Base-by-base conservation (phyloP, 2,329 filamentous ascomycete species). In the Cladosporium colombiae region DNA sequence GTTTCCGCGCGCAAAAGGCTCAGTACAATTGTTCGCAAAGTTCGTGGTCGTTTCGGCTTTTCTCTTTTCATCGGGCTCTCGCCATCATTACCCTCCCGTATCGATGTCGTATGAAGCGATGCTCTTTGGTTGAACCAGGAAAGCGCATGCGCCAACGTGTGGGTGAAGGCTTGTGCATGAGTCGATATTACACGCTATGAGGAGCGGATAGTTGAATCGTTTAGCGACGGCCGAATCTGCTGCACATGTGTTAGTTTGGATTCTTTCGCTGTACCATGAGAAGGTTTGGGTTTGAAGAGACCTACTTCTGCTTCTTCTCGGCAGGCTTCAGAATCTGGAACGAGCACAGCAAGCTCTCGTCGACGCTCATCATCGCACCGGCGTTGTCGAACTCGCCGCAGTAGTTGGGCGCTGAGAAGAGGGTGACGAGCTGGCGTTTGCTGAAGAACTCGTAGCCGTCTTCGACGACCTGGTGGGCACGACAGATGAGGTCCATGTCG, bases 271-370 rank as follows among this genome's bases (percentile, higher is more conserved):
- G 83, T 86, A n/a, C n/a, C n/a, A n/a, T n/a, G n/a, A n/a, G n/a
- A n/a, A n/a, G n/a, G n/a, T n/a, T n/a, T n/a, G n/a, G n/a, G n/a
- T n/a, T n/a, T n/a, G n/a, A n/a, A 80, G 87, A 63, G 61, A 86
- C 83, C 85, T 86, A 98, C 93, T 98, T 98, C 92, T 97, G 94
- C 90, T 99, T 99, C 90, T 99, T 99, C 88, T 99, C 95, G 81
- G 95, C 95, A 77, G 95, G 95, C 86, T 98, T 99, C 84, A 99
- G 86, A 79, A 99, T 98, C 91, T 98, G 95, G 90, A 99, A 99
- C 69, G 93, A 97, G 86, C 95, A 99, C 76, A 99, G 86, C 81
- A 99, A 83, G 80, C 93, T 97, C 85, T 98, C 95, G 78, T 98
- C 95, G 46, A 99, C 95, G 78, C 93, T 97, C 95, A 99, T 98